These are phyloP conservation scores for Rhazya stricta DNA, from an alignment of 257 asterid genomes.

Conservation along the genomic window DNA sequence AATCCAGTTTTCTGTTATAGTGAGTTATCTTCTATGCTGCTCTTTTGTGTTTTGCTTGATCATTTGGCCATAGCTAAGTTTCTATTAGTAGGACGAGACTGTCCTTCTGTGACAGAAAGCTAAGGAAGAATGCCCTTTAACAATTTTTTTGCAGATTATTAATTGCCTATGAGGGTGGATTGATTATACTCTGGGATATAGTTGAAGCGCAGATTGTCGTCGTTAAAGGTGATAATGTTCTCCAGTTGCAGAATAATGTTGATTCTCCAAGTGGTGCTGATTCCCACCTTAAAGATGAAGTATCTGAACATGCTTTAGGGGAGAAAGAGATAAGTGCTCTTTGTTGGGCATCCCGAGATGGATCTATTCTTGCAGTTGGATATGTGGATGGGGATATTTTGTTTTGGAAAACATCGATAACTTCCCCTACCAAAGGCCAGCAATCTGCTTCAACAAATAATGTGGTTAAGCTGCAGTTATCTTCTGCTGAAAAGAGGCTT, in stretches of 20 bases:
- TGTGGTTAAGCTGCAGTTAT: constrained; percentile 73
- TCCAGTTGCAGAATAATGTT: constrained; percentile 49
- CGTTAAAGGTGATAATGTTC: constrained; percentile 72
- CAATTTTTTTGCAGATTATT: constrained; percentile 49
- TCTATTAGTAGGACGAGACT: not conserved
- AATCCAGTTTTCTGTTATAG: no score
- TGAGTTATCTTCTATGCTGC: not conserved
- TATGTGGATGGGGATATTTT: constrained; percentile 86
- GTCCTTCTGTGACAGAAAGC: not conserved
- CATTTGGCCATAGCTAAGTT: constrained; percentile 12
- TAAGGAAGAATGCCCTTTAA: not conserved
- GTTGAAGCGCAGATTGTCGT: constrained; percentile 45
- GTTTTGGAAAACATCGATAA: constrained; percentile 61
- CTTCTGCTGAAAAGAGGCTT: constrained; percentile 75
- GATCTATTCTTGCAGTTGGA: constrained; percentile 79
- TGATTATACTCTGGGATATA: constrained; percentile 85
- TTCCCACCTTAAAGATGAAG: constrained; percentile 30
- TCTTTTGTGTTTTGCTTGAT: not conserved
- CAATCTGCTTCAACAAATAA: constrained; percentile 39
- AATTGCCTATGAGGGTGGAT: constrained; percentile 78
- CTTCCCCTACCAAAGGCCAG: constrained; percentile 39
- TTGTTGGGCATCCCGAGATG: constrained; percentile 88
- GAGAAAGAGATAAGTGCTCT: constrained; percentile 84
- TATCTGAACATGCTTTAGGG: constrained; percentile 44
- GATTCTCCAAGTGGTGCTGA: constrained; percentile 34